Evolutionary conservation across 2,329 filamentous ascomycete genomes (phyloP).

Genomic region (Penicillium sp.): DNA sequence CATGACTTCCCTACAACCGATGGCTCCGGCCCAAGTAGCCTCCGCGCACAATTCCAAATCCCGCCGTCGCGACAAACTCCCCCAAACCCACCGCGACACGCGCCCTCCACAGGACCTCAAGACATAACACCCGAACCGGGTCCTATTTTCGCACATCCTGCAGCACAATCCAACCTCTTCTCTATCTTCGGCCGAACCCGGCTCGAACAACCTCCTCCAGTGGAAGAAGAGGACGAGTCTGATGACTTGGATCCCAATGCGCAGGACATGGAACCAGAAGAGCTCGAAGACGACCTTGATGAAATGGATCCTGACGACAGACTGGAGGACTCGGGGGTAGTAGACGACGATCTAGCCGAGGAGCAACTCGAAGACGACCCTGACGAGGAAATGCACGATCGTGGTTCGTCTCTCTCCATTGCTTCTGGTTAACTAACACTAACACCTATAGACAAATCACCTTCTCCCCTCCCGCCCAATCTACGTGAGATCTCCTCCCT

Average conservation of each 20-base stretch:
- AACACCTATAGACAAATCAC: conserved; percentile 28
- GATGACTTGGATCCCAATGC: conserved; percentile 15
- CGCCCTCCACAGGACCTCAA: conserved; percentile 26
- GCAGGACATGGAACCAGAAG: conserved; percentile 15
- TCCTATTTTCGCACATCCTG: conserved; percentile 16
- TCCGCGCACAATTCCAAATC: conserved; percentile 30
- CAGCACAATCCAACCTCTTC: conserved; percentile 13
- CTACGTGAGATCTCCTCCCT: conserved; percentile 61
- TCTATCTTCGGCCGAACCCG: conserved; percentile 17
- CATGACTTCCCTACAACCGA: conserved; percentile 10
- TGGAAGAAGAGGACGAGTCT: conserved; percentile 14
- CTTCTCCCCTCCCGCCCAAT: conserved; percentile 37
- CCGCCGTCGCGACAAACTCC: conserved; percentile 28
- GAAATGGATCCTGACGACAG: conserved; percentile 18
- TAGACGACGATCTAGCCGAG: conserved; percentile 14
- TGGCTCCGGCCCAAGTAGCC: conserved; percentile 9
- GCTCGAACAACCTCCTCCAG: conserved; percentile 3
- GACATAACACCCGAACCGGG: conserved; percentile 21
- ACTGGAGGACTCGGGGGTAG: conserved; percentile 19
- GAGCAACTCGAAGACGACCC: conserved; percentile 22
- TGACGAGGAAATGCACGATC: conserved; percentile 35
- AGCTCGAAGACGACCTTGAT: conserved; percentile 12
- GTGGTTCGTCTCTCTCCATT: conserved; percentile 22
- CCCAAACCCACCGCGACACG: conserved; percentile 22
- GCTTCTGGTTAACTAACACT: neutral